Percentiles rank a stretch among this genome's conserved stretches.
phyloP scores from a whole-genome alignment of 345 rosid genomes.

The Trapa incisa region DNA sequence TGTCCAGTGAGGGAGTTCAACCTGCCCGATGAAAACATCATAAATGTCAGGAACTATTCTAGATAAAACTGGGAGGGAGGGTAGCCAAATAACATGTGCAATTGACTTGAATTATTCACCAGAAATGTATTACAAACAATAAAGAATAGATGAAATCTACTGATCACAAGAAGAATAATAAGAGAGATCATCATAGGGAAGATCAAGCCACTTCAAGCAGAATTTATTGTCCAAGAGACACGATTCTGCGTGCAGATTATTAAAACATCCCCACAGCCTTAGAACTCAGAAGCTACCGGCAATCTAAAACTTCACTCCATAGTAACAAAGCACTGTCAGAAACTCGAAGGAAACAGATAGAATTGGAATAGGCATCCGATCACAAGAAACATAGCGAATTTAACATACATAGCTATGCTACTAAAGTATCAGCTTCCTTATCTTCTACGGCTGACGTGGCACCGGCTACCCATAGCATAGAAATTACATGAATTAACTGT shows the following conservation, averaged over 20 bases:
- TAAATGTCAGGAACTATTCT: background rate
- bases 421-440: background rate
- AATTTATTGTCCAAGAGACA: background rate
- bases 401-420: background rate
- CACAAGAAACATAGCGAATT: background rate
- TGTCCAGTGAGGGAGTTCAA: conserved; percentile 86
- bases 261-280: background rate
- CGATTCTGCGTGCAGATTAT: background rate
- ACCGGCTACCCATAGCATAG: background rate
- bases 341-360: too few relatives aligned
- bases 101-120: background rate
- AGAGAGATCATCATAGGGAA: background rate
- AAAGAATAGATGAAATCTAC: too few relatives aligned
- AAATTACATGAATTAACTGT: background rate
- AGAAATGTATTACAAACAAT: background rate
- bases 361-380: too few relatives aligned
- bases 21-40: conserved; percentile 18
- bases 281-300: background rate
- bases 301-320: background rate
- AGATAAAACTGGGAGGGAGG: background rate
- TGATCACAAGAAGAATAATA: too few relatives aligned
- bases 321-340: background rate
- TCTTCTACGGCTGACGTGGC: background rate
- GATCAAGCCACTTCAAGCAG: background rate
- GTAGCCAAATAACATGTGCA: background rate